Base-by-base conservation (phyloP, 306 rosid genomes). In the Ziziphus jujuba region DNA sequence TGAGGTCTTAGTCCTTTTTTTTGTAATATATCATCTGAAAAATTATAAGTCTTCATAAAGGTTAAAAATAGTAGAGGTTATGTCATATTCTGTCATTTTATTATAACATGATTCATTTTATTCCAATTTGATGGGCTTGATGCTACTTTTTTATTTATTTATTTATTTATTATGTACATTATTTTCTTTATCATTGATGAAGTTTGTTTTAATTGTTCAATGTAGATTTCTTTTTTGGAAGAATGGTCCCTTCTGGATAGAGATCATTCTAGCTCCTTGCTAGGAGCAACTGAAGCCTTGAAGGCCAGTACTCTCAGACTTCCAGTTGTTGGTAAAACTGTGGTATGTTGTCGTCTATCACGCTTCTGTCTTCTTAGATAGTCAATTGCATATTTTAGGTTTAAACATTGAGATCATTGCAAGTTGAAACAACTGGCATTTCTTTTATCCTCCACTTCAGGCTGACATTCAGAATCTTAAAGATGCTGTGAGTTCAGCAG, bases 201-300 rank as follows among this genome's bases (percentile, higher is more conserved):
- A 71, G 74, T 54, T 63, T 81, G 36, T 72, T 77, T 10, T 72
- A 33, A 53, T 78, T 78, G 82, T 80, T 69, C 63, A 47, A 62
- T 75, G 73, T 79, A 95, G 99, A 85, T 95, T 59, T 68, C 78
- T 66, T 81, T 82, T 81, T 79, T 95, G 92, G 99, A 95, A 83
- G 96, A 87, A 57, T 95, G 97, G 99, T 89, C 91, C 53, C 87
- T 85, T 79, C 71, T 95, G 64, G 99, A 95, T 54, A 77, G 89
- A 82, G 96, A 95, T 74, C 99, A 95, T 85, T 84, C 87, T 55
- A 80, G 62, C 72, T 88, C 99, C 76, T 81, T 95, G 90, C 91
- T 87, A 70, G 99, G 97, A 82, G 99, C 97, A 71, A 95, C 87
- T 62, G 95, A 95, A 79, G 96, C 99, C 67, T 89, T 95, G 89